Percentiles rank a stretch among this genome's conserved stretches.
Evolutionary conservation across 2,329 filamentous ascomycete species (phyloP).

Genomic region (Cladorrhinum sp.): DNA sequence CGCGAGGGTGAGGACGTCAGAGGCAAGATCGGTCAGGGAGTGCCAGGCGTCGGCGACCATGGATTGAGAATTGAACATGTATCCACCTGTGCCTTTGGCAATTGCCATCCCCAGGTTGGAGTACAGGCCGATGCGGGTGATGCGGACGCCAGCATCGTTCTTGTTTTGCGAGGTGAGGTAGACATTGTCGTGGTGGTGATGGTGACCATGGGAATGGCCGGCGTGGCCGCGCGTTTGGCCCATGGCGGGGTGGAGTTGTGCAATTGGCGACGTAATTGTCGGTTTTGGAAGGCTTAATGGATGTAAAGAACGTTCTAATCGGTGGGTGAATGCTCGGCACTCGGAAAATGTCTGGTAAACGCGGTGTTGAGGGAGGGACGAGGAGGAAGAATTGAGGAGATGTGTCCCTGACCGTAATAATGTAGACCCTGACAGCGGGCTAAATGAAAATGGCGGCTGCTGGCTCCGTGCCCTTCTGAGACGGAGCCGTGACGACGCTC

Average conservation of each 20-base stretch:
- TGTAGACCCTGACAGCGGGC: constrained; percentile 10
- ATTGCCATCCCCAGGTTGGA: constrained; percentile 94
- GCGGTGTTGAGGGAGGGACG: constrained; percentile 14
- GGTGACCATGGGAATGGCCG: constrained; percentile 58
- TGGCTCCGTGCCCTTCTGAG: constrained; percentile 25
- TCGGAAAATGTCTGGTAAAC: constrained; percentile 32
- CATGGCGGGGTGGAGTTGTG: constrained; percentile 3
- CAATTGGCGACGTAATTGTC: constrained; percentile 6
- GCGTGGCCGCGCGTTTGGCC: constrained; percentile 47
- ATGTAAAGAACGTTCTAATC: constrained; percentile 23
- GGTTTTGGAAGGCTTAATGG: constrained; percentile 15
- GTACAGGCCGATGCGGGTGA: constrained; percentile 82
- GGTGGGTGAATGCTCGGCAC: constrained; percentile 24
- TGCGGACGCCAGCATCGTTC: constrained; percentile 88
- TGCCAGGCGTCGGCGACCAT: constrained; percentile 94
- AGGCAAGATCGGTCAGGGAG: constrained; percentile 90
- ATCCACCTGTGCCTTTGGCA: constrained; percentile 87
- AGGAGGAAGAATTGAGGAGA: constrained; percentile 29
- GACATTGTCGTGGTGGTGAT: constrained; percentile 81
- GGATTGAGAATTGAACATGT: constrained; percentile 90
- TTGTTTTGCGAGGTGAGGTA: constrained; percentile 80
- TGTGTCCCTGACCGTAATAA: constrained; percentile 31
- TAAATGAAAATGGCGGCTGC: constrained; percentile 24
- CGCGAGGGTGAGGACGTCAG: constrained; percentile 87
- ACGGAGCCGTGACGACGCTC: constrained; percentile 19